Percentiles rank a stretch among this genome's conserved stretches.
phyloP scores from a whole-genome alignment of 352 stramenopile species.

The Phytopythium vexans region DNA sequence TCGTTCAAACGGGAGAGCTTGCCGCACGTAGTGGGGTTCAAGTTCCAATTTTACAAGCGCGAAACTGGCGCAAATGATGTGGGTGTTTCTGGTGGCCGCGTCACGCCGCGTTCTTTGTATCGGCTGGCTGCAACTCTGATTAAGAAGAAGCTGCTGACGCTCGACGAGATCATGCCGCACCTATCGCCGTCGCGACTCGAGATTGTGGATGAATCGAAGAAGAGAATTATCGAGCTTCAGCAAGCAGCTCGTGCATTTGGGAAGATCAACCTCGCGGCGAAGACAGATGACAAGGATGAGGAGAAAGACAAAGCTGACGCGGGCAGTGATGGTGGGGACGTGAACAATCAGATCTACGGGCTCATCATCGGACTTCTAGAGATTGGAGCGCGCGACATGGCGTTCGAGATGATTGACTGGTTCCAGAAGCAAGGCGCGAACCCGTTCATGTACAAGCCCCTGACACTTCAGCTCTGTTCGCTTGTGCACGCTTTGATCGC shows the following conservation, averaged over 20 bases:
- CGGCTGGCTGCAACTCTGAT: constrained; percentile 87
- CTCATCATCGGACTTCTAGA: constrained; percentile 80
- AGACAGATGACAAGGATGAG: constrained; percentile 29
- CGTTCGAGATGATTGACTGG: constrained; percentile 81
- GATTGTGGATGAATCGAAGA: constrained; percentile 57
- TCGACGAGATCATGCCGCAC: constrained; percentile 80
- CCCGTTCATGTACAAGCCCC: constrained; percentile 56
- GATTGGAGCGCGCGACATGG: constrained; percentile 54
- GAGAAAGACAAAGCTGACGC: constrained; percentile 24
- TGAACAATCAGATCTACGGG: constrained; percentile 78
- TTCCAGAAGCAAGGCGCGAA: constrained; percentile 68
- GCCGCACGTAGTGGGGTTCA: constrained; percentile 91
- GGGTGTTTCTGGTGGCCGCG: constrained; percentile 1
- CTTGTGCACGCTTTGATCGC: constrained; percentile 66
- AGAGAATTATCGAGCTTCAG: constrained; percentile 20
- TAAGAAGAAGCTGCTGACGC: constrained; percentile 67
- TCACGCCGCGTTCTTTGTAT: constrained; percentile 76
- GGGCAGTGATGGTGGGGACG: constrained; percentile 9
- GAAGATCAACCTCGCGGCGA: constrained; percentile 67
- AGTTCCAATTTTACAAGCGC: constrained; percentile 90
- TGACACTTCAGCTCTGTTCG: constrained; percentile 60
- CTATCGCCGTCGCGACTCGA: constrained; percentile 64
- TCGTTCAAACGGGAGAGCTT: constrained; percentile 80
- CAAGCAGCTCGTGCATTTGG: constrained; percentile 41
- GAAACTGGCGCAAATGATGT: constrained; percentile 2